Percentiles rank a stretch among this genome's conserved stretches.
Evolutionary conservation across 805 yeast species (phyloP).

Genomic region (Torulaspora microellipsoides): DNA sequence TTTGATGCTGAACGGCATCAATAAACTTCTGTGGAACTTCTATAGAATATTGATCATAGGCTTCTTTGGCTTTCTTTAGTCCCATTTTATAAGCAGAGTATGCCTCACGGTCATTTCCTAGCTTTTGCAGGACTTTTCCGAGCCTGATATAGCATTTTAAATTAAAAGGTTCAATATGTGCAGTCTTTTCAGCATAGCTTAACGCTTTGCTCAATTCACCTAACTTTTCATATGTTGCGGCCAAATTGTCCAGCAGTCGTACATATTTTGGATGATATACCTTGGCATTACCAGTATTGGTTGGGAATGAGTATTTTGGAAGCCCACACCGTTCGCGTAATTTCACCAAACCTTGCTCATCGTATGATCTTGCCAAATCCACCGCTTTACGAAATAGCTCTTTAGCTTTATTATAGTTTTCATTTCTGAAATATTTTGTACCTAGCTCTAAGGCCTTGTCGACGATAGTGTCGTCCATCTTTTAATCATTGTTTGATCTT

Average conservation of each 20-base stretch:
- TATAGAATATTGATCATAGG: constrained; percentile 10
- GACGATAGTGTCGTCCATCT: constrained; percentile 20
- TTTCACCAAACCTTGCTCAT: constrained; percentile 15
- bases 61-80: constrained; percentile 13
- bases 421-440: constrained; percentile 23
- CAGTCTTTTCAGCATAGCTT: constrained; percentile 19
- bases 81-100: constrained; percentile 21
- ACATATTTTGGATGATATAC: constrained; percentile 28
- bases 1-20: constrained; percentile 17
- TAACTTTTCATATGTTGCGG: constrained; percentile 29
- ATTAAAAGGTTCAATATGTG: constrained; percentile 26
- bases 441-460: constrained; percentile 31
- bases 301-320: constrained; percentile 3
- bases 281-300: constrained; percentile 5
- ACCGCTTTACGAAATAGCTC: constrained; percentile 29
- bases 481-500: neutral
- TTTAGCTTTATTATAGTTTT: constrained; percentile 24
- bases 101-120: constrained; percentile 20
- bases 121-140: constrained; percentile 26
- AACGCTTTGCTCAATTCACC: constrained; percentile 23
- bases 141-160: constrained; percentile 27
- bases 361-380: constrained; percentile 22
- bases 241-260: constrained; percentile 26
- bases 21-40: constrained; percentile 13
- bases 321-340: constrained; percentile 13